Evolutionary conservation across 139 green algal genomes (phyloP).

Genomic region (Choricystis sp.): DNA sequence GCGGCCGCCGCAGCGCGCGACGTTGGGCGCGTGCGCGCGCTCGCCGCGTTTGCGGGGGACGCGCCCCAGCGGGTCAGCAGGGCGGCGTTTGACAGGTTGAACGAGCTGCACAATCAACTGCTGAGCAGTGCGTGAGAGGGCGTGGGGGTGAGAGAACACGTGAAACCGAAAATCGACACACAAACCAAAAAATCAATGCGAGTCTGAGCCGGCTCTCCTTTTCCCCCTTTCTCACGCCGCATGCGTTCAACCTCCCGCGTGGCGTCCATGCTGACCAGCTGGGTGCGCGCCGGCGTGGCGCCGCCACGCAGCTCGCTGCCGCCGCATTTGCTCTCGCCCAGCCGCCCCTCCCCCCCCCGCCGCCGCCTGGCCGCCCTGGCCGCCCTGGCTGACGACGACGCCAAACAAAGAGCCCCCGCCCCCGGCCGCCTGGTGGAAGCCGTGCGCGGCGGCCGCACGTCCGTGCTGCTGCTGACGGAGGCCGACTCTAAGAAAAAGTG

Average conservation of each 20-base stretch:
- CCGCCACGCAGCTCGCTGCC: no score
- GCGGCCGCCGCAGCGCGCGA: not conserved
- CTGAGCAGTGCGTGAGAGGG: not conserved
- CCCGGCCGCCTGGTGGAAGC: constrained; percentile 24
- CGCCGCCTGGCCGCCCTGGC: not conserved
- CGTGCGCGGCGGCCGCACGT: constrained; percentile 12
- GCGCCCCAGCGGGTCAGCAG: not conserved
- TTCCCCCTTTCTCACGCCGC: no score
- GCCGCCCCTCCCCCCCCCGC: no score
- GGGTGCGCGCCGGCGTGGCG: no score
- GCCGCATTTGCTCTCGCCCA: no score
- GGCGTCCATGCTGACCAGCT: no score
- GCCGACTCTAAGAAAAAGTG: constrained; percentile 40
- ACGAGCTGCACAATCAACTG: not conserved
- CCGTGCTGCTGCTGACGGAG: constrained; percentile 19
- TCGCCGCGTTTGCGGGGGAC: not conserved
- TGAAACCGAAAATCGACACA: not conserved
- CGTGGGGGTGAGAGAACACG: not conserved
- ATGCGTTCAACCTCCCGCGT: no score
- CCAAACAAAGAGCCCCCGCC: not conserved
- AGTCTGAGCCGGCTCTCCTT: no score
- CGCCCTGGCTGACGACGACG: not conserved
- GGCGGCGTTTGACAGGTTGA: not conserved
- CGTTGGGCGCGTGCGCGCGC: not conserved
- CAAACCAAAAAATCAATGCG: constrained; percentile 1